Percentiles rank a stretch among this genome's conserved stretches.
phyloP scores from a whole-genome alignment of 2,329 filamentous ascomycete species.

The Neurospora crassa region DNA sequence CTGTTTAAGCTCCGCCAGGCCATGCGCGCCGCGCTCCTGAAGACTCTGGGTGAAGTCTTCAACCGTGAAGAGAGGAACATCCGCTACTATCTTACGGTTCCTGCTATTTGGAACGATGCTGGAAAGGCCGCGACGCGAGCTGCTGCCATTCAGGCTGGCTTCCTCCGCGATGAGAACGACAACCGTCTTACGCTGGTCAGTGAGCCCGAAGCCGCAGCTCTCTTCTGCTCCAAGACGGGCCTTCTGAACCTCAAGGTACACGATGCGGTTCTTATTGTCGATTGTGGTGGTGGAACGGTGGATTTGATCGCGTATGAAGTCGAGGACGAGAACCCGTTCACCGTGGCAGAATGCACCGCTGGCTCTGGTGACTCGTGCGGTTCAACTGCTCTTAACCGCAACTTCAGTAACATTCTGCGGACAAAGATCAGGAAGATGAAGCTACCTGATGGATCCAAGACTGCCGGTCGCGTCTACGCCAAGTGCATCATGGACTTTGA shows the following conservation, averaged over 20 bases:
- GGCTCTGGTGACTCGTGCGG: slow-evolving; percentile 96
- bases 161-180: slow-evolving; percentile 94
- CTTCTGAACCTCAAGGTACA: slow-evolving; percentile 95
- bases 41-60: slow-evolving; percentile 94
- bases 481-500: slow-evolving; percentile 99
- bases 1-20: slow-evolving; percentile 96
- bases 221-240: slow-evolving; percentile 96
- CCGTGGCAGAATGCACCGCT: slow-evolving; percentile 92
- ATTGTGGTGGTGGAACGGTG: slow-evolving; percentile 96
- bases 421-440: slow-evolving; percentile 99
- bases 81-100: slow-evolving; percentile 95
- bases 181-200: slow-evolving; percentile 91
- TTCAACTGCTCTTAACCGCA: slow-evolving; percentile 94
- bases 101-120: slow-evolving; percentile 98
- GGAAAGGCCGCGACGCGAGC: slow-evolving; percentile 94
- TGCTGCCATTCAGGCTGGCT: slow-evolving; percentile 93
- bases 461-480: slow-evolving; percentile 93
- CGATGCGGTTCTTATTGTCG: slow-evolving; percentile 95
- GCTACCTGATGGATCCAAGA: slow-evolving; percentile 90
- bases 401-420: slow-evolving; percentile 95
- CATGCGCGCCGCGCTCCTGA: slow-evolving; percentile 91
- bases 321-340: slow-evolving; percentile 94
- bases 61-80: slow-evolving; percentile 98
- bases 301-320: slow-evolving; percentile 99
- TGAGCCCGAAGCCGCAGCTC: slow-evolving; percentile 90